Percentiles rank a stretch among this genome's conserved stretches.
These are phyloP conservation scores for Monosporozyma yasuniensis DNA, from an alignment of 805 yeast genomes.

Conservation along the genomic window DNA sequence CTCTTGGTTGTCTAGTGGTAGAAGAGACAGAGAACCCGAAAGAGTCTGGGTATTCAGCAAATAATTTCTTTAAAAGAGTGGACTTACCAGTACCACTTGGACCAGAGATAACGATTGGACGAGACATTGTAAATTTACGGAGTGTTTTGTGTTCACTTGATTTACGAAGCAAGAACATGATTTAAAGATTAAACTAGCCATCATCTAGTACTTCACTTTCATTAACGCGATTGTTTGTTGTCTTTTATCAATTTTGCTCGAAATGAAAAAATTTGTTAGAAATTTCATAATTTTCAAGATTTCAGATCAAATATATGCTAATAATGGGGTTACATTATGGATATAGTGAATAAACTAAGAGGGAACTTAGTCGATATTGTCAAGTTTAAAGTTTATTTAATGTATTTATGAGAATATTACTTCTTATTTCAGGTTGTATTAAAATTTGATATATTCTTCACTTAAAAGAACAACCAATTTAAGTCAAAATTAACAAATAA, in stretches of 20 bases:
- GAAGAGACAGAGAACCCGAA: slow-evolving; percentile 92
- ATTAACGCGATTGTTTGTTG: background rate
- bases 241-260: too few relatives aligned
- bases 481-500: background rate
- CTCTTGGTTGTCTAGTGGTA: slow-evolving; percentile 82
- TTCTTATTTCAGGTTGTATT: too few relatives aligned
- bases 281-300: background rate
- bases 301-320: background rate
- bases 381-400: too few relatives aligned
- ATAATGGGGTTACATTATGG: background rate
- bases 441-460: too few relatives aligned
- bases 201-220: background rate
- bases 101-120: slow-evolving; percentile 93
- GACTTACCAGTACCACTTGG: slow-evolving; percentile 97
- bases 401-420: too few relatives aligned
- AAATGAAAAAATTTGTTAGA: too few relatives aligned
- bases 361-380: too few relatives aligned
- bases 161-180: background rate
- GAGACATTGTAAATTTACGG: slow-evolving; percentile 26
- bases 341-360: background rate
- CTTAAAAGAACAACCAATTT: too few relatives aligned
- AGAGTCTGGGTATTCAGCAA: slow-evolving; percentile 79
- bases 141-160: background rate
- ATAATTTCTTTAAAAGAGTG: slow-evolving; percentile 78
- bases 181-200: background rate